phyloP scores from a whole-genome alignment of 148 eudicot genomes.

The Chenopodium formosanum region DNA sequence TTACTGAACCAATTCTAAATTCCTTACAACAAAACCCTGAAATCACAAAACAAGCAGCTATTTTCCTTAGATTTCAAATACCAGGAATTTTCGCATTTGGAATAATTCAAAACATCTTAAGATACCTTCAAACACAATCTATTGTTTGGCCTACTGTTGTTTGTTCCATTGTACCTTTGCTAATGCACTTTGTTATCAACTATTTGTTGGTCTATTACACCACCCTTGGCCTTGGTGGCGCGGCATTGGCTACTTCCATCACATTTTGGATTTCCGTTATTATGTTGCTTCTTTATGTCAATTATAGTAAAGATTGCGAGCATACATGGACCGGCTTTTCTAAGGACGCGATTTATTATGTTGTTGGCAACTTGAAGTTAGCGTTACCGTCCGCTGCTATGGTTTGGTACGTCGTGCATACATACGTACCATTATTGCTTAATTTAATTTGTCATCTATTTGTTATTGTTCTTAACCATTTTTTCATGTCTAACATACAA shows the following conservation, averaged over 20 bases:
- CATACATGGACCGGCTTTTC: slow-evolving; percentile 61
- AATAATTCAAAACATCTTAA: slow-evolving; percentile 50
- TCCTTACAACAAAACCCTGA: slow-evolving; percentile 60
- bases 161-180: slow-evolving; percentile 47
- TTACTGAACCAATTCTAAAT: slow-evolving; percentile 49
- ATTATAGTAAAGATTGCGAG: slow-evolving; percentile 33
- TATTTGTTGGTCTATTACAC: slow-evolving; percentile 45
- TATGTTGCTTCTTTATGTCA: slow-evolving; percentile 40
- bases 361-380: slow-evolving; percentile 45
- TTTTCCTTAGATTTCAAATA: slow-evolving; percentile 54
- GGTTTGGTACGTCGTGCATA: slow-evolving; percentile 54
- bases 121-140: slow-evolving; percentile 79
- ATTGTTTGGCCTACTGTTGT: slow-evolving; percentile 52
- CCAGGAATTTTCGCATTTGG: slow-evolving; percentile 67
- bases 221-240: slow-evolving; percentile 47
- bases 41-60: slow-evolving; percentile 53
- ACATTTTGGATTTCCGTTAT: slow-evolving; percentile 59
- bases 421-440: no score
- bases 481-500: no score
- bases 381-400: slow-evolving; percentile 79
- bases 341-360: slow-evolving; percentile 36
- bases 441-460: no score
- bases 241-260: slow-evolving; percentile 64
- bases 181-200: slow-evolving; percentile 41
- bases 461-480: no score